Evolutionary conservation across 345 rosid species (phyloP), one percentile per base, ranked within the genome.

Genomic region (Acer saccharum): DNA sequence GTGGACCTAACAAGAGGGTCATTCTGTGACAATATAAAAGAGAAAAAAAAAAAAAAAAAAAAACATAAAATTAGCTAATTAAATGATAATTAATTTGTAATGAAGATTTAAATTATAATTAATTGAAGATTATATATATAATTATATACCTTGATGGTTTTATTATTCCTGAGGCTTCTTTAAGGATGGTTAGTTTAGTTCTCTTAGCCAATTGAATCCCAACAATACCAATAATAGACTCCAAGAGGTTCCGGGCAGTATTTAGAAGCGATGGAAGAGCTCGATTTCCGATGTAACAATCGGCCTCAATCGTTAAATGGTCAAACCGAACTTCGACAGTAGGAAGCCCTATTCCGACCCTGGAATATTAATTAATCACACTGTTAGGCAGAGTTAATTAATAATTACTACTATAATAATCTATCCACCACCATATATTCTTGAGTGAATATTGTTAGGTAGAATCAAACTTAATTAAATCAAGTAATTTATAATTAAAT

Each of bases 201-300:
- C 78, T 86, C 77, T 93, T 88, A 27, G 97, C 90, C 74, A 90
- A 72, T 21, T 75, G 72, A 41, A 93, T 87, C 55, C 99, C 97
- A 43, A 89, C 14, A 77, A 86, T 0, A 2, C 88, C 82, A 21
- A 95, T 73, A 16, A 80, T 86, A n/a, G 97, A 92, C 35, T 95
- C 99, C 18, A 81, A 87, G 52, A 90, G 74, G 82, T 95, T 92
- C 81, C 87, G 79, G 4, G 91, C 91, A 17, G 73, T 87, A 74
- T 95, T 95, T 14, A 88, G 92, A 25, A 95, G 92, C 0, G 94
- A 84, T 0, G 99, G 99, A 20, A 95, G 92, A 32, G 99, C 97
- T 81, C 99, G 87, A 48, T 69, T 87, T 4, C 99, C 99, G 16
- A 91, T 17, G 55, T 90, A 81, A 61, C 99, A 92, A 12, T 93